These are phyloP conservation scores for Mycosphaerella sp. DNA, from an alignment of 2,329 filamentous ascomycete species.

Conservation along the genomic window DNA sequence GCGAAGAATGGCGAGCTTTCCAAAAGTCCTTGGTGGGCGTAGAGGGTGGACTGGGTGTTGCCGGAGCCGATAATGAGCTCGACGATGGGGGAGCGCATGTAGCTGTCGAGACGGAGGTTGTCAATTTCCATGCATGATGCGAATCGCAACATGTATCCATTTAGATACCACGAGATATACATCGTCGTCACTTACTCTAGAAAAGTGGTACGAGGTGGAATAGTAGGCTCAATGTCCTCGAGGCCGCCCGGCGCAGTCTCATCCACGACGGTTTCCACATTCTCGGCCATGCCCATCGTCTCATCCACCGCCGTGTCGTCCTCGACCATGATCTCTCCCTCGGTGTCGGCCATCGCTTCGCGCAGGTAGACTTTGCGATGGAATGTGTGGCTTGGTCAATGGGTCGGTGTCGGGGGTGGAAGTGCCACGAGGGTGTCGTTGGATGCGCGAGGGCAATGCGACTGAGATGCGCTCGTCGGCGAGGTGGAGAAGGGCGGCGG, in stretches of 20 bases:
- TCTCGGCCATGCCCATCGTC: slow-evolving; percentile 47
- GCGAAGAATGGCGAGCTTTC: slow-evolving; percentile 67
- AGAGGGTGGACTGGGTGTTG: slow-evolving; percentile 57
- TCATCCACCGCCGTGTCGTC: slow-evolving; percentile 40
- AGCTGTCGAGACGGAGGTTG: slow-evolving; percentile 29
- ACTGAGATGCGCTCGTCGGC: neutral
- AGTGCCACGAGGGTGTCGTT: neutral
- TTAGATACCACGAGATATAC: neutral
- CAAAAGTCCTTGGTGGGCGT: slow-evolving; percentile 74
- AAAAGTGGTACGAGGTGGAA: slow-evolving; percentile 39
- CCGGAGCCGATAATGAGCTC: slow-evolving; percentile 45
- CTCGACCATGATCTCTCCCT: slow-evolving; percentile 30
- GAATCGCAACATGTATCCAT: neutral
- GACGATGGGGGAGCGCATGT: slow-evolving; percentile 45
- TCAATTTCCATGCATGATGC: neutral
- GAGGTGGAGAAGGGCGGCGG: too few species aligned
- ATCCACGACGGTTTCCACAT: slow-evolving; percentile 25
- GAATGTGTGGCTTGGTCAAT: neutral
- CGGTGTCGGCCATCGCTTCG: slow-evolving; percentile 30
- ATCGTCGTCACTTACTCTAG: slow-evolving; percentile 36
- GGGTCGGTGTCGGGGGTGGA: neutral
- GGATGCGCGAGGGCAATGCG: neutral
- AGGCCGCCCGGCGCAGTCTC: slow-evolving; percentile 35
- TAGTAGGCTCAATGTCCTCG: slow-evolving; percentile 39
- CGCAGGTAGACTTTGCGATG: neutral